Conservation (phyloP, 768 basidiomycete genomes). For the Tricholoma sp. region DNA sequence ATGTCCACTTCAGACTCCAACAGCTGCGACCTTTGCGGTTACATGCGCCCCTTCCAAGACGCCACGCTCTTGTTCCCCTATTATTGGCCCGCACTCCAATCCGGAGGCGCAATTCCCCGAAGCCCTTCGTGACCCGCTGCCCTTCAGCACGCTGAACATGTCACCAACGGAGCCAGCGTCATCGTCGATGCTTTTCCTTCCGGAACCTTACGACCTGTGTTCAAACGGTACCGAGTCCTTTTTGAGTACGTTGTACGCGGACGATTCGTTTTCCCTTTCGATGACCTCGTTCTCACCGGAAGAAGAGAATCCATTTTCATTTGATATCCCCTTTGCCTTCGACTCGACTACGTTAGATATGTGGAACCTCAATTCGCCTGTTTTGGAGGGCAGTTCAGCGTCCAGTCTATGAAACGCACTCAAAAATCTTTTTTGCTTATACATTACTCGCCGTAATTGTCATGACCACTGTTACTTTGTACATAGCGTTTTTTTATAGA, state of each 20-base stretch:
- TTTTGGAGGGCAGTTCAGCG: not conserved
- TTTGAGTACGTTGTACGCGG: conserved; percentile 9
- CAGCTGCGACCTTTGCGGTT: conserved; percentile 14
- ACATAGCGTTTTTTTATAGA: not conserved
- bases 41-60: conserved; percentile 1
- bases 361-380: not conserved
- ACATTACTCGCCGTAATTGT: not conserved
- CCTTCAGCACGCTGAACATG: conserved; percentile 6
- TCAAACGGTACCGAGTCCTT: conserved; percentile 2
- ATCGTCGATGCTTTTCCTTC: not conserved
- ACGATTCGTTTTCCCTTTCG: conserved; percentile 3
- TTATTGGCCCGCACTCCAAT: not conserved
- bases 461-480: not conserved
- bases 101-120: conserved; percentile 2
- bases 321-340: not conserved
- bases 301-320: not conserved
- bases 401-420: not conserved
- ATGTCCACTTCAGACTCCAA: conserved; percentile 20
- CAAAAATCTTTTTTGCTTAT: not conserved
- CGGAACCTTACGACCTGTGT: not conserved
- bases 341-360: not conserved
- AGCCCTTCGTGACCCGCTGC: conserved; percentile 4
- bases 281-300: not conserved
- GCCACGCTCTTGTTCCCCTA: not conserved
- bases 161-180: not conserved